Conservation (phyloP, 2,329 filamentous ascomycete genomes). For the Colletotrichum sp. region DNA sequence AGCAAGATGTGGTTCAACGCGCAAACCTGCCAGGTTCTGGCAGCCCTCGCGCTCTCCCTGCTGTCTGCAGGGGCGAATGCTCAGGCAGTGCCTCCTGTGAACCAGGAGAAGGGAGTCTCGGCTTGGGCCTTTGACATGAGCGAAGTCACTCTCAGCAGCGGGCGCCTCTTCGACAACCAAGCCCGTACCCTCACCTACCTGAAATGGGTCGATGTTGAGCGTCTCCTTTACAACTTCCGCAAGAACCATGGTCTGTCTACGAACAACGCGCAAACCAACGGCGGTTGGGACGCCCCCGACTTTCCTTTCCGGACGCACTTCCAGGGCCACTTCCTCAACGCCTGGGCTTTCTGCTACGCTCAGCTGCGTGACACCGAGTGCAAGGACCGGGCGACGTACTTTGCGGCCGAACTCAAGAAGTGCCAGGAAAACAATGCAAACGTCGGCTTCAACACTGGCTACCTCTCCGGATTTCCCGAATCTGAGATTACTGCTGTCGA, state of each 20-base stretch:
- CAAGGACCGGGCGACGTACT: conserved; percentile 47
- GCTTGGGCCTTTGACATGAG: conserved; percentile 44
- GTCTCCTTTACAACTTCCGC: conserved; percentile 55
- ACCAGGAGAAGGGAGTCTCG: conserved; percentile 34
- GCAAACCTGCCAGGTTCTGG: background rate
- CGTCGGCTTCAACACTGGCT: conserved; percentile 48
- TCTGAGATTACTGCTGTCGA: conserved; percentile 53
- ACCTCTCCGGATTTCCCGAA: conserved; percentile 58
- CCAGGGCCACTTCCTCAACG: conserved; percentile 57
- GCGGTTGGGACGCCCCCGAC: conserved; percentile 58
- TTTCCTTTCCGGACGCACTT: conserved; percentile 58
- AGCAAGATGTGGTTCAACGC: background rate
- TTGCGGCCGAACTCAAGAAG: conserved; percentile 52
- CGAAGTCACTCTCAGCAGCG: conserved; percentile 40
- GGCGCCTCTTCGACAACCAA: conserved; percentile 49
- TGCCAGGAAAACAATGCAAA: conserved; percentile 55
- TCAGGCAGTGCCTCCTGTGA: conserved; percentile 29
- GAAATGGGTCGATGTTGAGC: conserved; percentile 47
- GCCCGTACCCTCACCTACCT: conserved; percentile 52
- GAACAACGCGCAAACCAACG: conserved; percentile 47
- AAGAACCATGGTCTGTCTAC: conserved; percentile 51
- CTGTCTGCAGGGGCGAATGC: background rate
- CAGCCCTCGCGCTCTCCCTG: background rate
- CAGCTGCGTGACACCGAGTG: conserved; percentile 46
- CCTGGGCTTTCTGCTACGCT: conserved; percentile 55